phyloP scores from a whole-genome alignment of 768 basidiomycete species.

The Lactarius indigo region DNA sequence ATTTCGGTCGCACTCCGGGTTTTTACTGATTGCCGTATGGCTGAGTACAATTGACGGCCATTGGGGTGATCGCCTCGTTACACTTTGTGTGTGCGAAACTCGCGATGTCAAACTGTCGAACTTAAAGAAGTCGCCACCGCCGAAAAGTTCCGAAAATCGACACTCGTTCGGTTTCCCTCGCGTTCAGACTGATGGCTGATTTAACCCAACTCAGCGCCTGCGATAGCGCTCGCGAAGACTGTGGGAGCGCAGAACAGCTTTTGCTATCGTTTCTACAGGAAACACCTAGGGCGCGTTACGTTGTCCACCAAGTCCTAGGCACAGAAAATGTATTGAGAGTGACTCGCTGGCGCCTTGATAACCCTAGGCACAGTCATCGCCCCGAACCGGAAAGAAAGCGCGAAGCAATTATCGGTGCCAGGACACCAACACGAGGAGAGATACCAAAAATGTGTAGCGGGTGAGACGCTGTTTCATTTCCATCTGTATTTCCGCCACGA shows the following conservation, averaged over 20 bases:
- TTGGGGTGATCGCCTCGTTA: not conserved
- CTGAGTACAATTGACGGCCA: not conserved
- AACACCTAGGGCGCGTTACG: not conserved
- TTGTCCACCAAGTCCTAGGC: not conserved
- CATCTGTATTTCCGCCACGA: not conserved
- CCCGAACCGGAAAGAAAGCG: not conserved
- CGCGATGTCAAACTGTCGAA: not conserved
- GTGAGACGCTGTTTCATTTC: not conserved
- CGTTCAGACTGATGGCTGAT: not conserved
- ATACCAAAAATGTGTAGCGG: not conserved
- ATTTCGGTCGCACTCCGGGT: not conserved
- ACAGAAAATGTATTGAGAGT: not conserved
- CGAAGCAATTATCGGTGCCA: not conserved
- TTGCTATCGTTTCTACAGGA: not conserved
- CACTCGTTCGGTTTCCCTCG: slow-evolving; percentile 2
- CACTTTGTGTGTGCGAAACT: not conserved
- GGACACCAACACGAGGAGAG: not conserved
- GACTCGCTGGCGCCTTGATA: not conserved
- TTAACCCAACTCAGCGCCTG: not conserved
- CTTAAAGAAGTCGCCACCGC: not conserved
- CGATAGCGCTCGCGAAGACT: not conserved
- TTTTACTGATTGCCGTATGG: not conserved
- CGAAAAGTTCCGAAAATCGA: not conserved
- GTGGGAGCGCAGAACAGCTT: not conserved
- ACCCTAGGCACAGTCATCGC: not conserved